Evolutionary conservation across 148 eudicot species (phyloP), one percentile per base, ranked within the genome.

Genomic region (Fagopyrum homotropicum): DNA sequence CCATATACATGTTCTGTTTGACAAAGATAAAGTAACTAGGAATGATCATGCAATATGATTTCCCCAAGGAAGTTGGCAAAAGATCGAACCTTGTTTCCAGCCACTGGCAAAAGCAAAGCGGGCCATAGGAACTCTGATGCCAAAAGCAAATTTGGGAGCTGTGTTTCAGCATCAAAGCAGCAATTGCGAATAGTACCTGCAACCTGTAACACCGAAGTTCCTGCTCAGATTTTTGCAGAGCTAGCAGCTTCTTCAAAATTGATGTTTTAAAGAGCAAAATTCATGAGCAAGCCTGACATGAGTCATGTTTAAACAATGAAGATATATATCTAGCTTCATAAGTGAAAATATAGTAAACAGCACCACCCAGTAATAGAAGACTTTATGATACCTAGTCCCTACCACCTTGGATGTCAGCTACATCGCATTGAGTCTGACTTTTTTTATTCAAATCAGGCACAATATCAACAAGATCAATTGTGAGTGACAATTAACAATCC

Each of bases 121-220:
- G 99, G 98, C 99, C 99, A 96, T 19, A 96, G 91, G 80, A 96
- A 96, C 81, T 96, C 99, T 2, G 99, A 84, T 73, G 85, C 84
- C 72, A 92, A 74, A 78, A 96, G 98, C 80, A 96, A 77, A 82
- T 92, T 92, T 29, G 91, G 94, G 77, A 96, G 80, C 81, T 92
- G 90, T 76, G 66, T 88, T 79, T 90, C 97, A 75, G 99, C 99
- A 64, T 96, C 98, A 81, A 96, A 96, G 81, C 99, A 96, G 88
- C 99, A 96, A 84, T 96, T 96, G 7, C 94, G 98, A 74, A 92
- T 87, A 69, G 99, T 88, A 77, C 97, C 99, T 29, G 91, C 82
- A 29, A 96, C 98, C 99, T 96, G 81, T 22, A 76, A 45, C 30
- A 12, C 11, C 7, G 30, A 66, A 40, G n/a, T 66, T 40, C 4